These are phyloP conservation scores for Saitozyma podzolica DNA, from an alignment of 768 basidiomycete genomes.

Conservation along the genomic window DNA sequence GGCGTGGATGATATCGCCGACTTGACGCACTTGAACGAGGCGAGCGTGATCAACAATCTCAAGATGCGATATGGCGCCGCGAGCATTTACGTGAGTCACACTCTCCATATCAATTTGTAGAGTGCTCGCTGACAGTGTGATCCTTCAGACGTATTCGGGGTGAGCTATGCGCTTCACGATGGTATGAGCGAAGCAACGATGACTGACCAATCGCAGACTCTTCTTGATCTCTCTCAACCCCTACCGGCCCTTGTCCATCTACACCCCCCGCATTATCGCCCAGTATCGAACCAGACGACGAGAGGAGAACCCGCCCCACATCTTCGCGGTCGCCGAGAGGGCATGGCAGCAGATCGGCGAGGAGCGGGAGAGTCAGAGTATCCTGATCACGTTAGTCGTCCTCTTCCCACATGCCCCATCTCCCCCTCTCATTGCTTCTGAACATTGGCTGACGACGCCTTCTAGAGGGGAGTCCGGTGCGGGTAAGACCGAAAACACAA, in stretches of 20 bases:
- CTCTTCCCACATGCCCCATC: slow-evolving; percentile 7
- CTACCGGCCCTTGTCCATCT: slow-evolving; percentile 86
- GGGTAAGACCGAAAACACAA: slow-evolving; percentile 95
- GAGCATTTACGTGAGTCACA: slow-evolving; percentile 38
- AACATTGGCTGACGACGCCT: not conserved
- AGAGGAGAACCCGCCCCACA: slow-evolving; percentile 88
- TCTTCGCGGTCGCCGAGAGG: slow-evolving; percentile 93
- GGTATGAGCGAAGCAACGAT: not conserved
- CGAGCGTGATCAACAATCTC: slow-evolving; percentile 97
- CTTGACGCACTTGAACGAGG: slow-evolving; percentile 95
- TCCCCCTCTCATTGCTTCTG: not conserved
- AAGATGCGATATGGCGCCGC: slow-evolving; percentile 83
- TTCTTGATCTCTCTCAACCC: slow-evolving; percentile 99
- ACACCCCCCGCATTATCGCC: slow-evolving; percentile 57
- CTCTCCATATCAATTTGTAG: not conserved
- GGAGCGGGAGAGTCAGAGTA: slow-evolving; percentile 94
- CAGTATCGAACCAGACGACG: slow-evolving; percentile 79
- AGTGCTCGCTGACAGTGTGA: slow-evolving; percentile 4
- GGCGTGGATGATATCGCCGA: slow-evolving; percentile 97
- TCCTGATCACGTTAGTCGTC: slow-evolving; percentile 87
- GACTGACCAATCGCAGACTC: slow-evolving; percentile 84
- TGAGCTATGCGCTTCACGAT: slow-evolving; percentile 2
- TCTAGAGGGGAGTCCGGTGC: slow-evolving; percentile 94
- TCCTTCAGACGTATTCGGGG: slow-evolving; percentile 40
- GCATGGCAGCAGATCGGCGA: slow-evolving; percentile 99